Evolutionary conservation across 805 yeast genomes (phyloP).

Genomic region (Soucietia sequanensis): DNA sequence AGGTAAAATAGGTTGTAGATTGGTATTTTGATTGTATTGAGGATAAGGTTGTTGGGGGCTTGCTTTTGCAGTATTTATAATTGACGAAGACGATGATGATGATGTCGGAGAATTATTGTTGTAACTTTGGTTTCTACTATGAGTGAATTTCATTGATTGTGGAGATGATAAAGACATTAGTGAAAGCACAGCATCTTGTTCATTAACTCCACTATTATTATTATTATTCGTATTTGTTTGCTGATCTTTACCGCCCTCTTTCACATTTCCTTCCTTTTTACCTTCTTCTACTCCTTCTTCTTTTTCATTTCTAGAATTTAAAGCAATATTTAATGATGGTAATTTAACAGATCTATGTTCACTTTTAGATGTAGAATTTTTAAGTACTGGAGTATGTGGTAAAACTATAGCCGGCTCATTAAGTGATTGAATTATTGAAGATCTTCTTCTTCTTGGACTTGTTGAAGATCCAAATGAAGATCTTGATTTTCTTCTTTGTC

Average conservation of each 20-base stretch:
- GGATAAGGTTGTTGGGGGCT: conserved; percentile 8
- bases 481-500: conserved; percentile 27
- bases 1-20: conserved; percentile 21
- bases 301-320: conserved; percentile 6
- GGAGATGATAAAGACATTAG: conserved; percentile 58
- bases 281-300: background rate
- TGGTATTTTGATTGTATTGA: conserved; percentile 4
- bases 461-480: conserved; percentile 13
- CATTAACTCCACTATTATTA: conserved; percentile 24
- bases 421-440: background rate
- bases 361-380: background rate
- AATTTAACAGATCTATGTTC: conserved; percentile 11
- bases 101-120: conserved; percentile 28
- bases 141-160: conserved; percentile 27
- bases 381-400: conserved; percentile 3
- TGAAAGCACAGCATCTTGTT: conserved; percentile 56
- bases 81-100: conserved; percentile 24
- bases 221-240: conserved; percentile 1
- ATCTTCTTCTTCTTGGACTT: conserved; percentile 1
- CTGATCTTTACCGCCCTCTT: too few species aligned
- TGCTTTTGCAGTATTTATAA: conserved; percentile 9
- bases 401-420: conserved; percentile 1
- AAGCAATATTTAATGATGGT: conserved; percentile 30
- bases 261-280: too few species aligned
- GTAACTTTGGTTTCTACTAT: conserved; percentile 29